These are phyloP conservation scores for Cetraspora pellucida DNA, from an alignment of 192 early-diverging fungal species.

Conservation along the genomic window DNA sequence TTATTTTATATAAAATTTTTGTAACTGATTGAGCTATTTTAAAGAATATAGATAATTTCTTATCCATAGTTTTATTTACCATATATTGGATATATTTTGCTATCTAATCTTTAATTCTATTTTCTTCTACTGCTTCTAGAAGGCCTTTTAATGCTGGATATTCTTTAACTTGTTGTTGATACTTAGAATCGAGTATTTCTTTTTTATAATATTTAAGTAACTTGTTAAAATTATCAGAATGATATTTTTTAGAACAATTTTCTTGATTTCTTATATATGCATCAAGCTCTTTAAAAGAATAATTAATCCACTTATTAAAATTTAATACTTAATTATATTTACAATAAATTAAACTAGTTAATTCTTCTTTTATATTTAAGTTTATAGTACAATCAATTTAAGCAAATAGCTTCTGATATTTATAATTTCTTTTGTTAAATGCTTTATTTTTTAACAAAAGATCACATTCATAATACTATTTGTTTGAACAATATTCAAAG, in stretches of 20 bases:
- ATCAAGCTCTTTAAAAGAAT: not conserved
- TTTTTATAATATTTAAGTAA: not conserved
- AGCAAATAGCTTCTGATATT: too few relatives aligned
- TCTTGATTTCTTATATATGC: not conserved
- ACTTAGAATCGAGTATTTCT: not conserved
- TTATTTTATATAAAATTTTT: slow-evolving; percentile 1
- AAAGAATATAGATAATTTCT: not conserved
- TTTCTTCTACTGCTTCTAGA: not conserved
- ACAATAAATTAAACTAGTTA: not conserved
- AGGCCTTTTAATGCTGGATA: not conserved
- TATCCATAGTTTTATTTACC: slow-evolving; percentile 1
- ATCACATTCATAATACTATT: not conserved
- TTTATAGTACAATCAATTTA: too few relatives aligned
- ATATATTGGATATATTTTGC: not conserved
- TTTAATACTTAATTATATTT: not conserved
- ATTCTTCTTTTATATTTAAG: too few relatives aligned
- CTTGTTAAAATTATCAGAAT: not conserved
- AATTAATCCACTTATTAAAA: not conserved
- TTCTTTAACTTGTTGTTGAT: not conserved
- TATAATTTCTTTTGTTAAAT: too few relatives aligned
- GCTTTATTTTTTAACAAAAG: not conserved
- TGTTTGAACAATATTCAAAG: not conserved
- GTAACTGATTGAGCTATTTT: not conserved
- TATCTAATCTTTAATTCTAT: not conserved
- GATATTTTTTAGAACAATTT: not conserved